Conservation (phyloP, 805 yeast species). For the Lachancea meyersii region DNA sequence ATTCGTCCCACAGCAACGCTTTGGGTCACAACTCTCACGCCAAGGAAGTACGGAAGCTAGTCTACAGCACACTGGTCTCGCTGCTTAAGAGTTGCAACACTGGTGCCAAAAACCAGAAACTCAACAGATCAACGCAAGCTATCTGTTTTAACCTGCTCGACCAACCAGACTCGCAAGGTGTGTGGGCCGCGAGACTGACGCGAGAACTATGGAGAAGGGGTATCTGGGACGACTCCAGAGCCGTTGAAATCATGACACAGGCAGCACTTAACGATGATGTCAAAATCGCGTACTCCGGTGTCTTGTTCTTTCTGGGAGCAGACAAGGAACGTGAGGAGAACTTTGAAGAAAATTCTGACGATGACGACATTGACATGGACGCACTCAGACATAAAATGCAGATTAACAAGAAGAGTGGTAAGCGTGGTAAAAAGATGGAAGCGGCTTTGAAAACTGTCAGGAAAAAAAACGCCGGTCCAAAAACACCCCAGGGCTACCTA, state of each 20-base stretch:
- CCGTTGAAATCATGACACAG: conserved; percentile 96
- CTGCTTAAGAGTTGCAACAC: conserved; percentile 77
- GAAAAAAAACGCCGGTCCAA: conserved; percentile 54
- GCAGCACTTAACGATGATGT: conserved; percentile 84
- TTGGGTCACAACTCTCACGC: conserved; percentile 55
- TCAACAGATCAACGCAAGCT: conserved; percentile 89
- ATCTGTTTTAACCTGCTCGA: conserved; percentile 80
- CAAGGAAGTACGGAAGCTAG: conserved; percentile 73
- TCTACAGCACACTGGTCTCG: conserved; percentile 72
- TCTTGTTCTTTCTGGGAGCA: conserved; percentile 86
- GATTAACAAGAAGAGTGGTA: conserved; percentile 75
- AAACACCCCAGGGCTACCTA: conserved; percentile 41
- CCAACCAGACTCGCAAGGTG: conserved; percentile 71
- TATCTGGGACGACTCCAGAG: conserved; percentile 95
- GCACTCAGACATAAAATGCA: conserved; percentile 74
- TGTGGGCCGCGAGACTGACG: conserved; percentile 94
- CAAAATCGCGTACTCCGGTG: conserved; percentile 87
- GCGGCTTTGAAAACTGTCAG: conserved; percentile 62
- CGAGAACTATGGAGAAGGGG: conserved; percentile 97
- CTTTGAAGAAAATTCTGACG: conserved; percentile 59
- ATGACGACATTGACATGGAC: conserved; percentile 64
- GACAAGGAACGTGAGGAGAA: conserved; percentile 75
- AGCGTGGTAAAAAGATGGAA: conserved; percentile 75
- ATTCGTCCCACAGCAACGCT: conserved; percentile 44
- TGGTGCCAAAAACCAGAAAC: conserved; percentile 83